Conservation (phyloP, 2,329 filamentous ascomycete genomes). For the Ophioceras dolichostomum region DNA sequence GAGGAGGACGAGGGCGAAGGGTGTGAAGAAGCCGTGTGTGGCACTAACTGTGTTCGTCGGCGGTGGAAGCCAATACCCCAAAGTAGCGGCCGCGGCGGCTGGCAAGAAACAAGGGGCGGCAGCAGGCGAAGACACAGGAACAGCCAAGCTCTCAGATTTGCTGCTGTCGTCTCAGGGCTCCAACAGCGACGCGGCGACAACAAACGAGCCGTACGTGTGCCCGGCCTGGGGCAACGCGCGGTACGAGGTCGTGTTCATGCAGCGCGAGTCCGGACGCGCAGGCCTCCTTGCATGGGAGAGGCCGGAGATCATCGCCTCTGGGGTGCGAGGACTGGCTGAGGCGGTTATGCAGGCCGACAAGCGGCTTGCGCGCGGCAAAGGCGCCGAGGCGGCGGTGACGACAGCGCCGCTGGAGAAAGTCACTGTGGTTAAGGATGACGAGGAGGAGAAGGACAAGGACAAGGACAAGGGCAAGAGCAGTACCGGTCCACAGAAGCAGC, state of each 20-base stretch:
- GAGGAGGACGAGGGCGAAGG: conserved; percentile 3
- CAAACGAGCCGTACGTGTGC: conserved; percentile 25
- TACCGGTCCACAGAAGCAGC: too few relatives aligned
- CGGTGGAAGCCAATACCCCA: conserved; percentile 9
- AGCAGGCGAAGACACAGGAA: too few relatives aligned
- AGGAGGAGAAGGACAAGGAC: background rate
- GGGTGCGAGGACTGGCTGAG: conserved; percentile 26
- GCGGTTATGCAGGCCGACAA: conserved; percentile 23
- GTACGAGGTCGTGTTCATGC: conserved; percentile 29
- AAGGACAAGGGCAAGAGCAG: background rate
- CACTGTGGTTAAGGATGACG: conserved; percentile 8
- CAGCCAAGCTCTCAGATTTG: background rate
- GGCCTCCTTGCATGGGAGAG: conserved; percentile 36
- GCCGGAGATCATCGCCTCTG: conserved; percentile 30
- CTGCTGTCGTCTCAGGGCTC: conserved; percentile 5
- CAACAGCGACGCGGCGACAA: background rate
- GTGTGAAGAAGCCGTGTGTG: conserved; percentile 22
- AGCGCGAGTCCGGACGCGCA: conserved; percentile 24
- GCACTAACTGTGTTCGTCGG: conserved; percentile 35
- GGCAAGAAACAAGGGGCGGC: background rate
- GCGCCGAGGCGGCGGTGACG: conserved; percentile 10
- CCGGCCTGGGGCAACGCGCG: conserved; percentile 33
- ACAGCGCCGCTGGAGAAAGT: conserved; percentile 21
- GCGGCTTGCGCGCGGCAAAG: too few relatives aligned
- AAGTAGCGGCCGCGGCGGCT: background rate